Evolutionary conservation across 305 asterid species (phyloP).

Genomic region (Ilex paraguariensis): DNA sequence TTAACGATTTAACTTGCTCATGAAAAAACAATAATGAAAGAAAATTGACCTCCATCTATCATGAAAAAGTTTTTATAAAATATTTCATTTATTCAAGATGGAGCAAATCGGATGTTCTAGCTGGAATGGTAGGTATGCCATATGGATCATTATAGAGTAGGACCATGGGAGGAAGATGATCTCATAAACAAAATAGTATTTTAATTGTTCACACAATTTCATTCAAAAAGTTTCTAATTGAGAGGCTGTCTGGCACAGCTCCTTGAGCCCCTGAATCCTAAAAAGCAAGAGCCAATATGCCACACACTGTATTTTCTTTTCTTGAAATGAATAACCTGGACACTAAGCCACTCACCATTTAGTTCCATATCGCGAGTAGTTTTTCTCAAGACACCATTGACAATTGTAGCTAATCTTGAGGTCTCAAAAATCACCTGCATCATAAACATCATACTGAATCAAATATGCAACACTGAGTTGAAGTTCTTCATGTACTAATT

Average conservation of each 20-base stretch:
- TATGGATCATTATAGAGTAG: conserved; percentile 89
- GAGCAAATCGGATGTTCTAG: conserved; percentile 77
- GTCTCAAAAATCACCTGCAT: conserved; percentile 95
- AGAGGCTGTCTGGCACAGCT: neutral
- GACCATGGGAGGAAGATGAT: conserved; percentile 63
- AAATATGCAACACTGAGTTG: neutral
- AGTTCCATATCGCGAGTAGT: conserved; percentile 57
- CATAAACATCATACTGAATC: neutral
- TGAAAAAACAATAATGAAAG: neutral
- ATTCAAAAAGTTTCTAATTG: conserved; percentile 15
- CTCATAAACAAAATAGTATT: conserved; percentile 5
- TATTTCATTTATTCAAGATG: conserved; percentile 20
- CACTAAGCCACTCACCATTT: conserved; percentile 41
- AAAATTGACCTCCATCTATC: no score
- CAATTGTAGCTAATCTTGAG: conserved; percentile 68
- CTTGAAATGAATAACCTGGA: neutral
- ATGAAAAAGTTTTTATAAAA: no score
- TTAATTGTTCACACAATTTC: conserved; percentile 17
- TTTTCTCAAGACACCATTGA: conserved; percentile 30
- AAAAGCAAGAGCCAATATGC: neutral
- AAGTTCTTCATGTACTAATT: neutral
- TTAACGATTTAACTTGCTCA: neutral
- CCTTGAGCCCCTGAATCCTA: conserved; percentile 2
- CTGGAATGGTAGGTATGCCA: conserved; percentile 89
- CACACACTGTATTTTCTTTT: neutral